These are phyloP conservation scores for Leccinum broughii DNA, from an alignment of 768 basidiomycete genomes.

Conservation along the genomic window DNA sequence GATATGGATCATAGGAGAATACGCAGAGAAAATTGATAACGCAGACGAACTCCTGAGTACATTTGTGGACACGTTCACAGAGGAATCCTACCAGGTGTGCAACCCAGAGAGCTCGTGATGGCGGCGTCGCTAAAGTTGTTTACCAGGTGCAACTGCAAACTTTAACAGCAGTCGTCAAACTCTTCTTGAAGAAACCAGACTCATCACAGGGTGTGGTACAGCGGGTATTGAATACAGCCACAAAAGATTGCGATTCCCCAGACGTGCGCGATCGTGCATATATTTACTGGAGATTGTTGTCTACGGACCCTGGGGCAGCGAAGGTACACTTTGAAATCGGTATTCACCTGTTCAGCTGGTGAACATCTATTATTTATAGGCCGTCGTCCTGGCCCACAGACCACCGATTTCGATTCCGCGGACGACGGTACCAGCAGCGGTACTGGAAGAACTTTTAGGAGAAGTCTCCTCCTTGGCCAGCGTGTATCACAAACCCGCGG, in stretches of 20 bases:
- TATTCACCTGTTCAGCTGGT: not conserved
- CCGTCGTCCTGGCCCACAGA: constrained; percentile 86
- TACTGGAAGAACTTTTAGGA: constrained; percentile 88
- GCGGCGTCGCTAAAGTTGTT: not conserved
- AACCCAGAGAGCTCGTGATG: not conserved
- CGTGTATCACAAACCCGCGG: constrained; percentile 96
- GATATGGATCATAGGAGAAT: constrained; percentile 99
- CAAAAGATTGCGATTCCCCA: constrained; percentile 95
- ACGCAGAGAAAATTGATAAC: constrained; percentile 96
- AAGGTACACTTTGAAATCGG: not conserved
- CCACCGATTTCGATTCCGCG: constrained; percentile 93
- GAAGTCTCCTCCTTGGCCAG: constrained; percentile 90
- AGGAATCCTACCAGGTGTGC: constrained; percentile 85
- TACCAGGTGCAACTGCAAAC: constrained; percentile 72
- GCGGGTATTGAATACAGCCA: constrained; percentile 88
- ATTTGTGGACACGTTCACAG: constrained; percentile 90
- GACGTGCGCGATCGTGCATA: constrained; percentile 97
- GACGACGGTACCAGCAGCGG: constrained; percentile 82
- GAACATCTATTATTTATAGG: constrained; percentile 37
- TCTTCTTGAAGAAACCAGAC: constrained; percentile 95
- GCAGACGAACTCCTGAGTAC: constrained; percentile 88
- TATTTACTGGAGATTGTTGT: constrained; percentile 95
- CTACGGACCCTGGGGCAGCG: constrained; percentile 74
- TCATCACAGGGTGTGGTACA: constrained; percentile 91
- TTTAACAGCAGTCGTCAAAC: constrained; percentile 93